These are phyloP conservation scores for Pseudocercospora cruenta DNA, from an alignment of 2,329 filamentous ascomycete species.

Conservation along the genomic window DNA sequence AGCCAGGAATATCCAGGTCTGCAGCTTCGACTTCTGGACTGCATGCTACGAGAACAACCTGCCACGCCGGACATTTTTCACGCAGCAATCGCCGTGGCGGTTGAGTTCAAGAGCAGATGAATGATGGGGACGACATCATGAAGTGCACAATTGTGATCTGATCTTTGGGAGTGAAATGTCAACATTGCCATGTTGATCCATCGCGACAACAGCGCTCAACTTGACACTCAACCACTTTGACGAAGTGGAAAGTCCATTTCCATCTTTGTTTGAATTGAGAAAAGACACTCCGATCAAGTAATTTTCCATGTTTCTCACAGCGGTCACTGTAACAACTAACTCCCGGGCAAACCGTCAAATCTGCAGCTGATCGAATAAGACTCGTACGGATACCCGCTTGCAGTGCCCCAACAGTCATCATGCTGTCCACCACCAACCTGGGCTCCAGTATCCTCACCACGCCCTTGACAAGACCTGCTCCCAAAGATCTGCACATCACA, in stretches of 20 bases:
- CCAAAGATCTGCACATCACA: not conserved
- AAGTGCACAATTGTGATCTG: not conserved
- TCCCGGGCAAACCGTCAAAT: not conserved
- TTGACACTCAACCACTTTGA: not conserved
- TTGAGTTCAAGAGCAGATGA: not conserved
- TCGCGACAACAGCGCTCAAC: not conserved
- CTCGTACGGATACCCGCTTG: not conserved
- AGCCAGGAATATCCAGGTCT: too few species aligned
- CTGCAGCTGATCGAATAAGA: not conserved
- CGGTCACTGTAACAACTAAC: not conserved
- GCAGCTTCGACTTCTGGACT: not conserved
- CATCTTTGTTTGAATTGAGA: not conserved
- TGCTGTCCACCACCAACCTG: not conserved
- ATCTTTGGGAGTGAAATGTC: not conserved
- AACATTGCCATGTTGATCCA: not conserved
- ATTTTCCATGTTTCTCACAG: not conserved
- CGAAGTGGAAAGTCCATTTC: not conserved
- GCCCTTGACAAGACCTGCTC: not conserved
- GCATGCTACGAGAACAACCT: not conserved
- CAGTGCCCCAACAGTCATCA: not conserved
- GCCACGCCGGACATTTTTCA: not conserved
- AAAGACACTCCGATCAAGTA: not conserved
- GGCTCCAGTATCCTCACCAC: not conserved
- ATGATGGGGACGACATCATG: not conserved
- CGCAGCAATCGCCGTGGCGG: not conserved